Base-by-base conservation (phyloP, 2,329 filamentous ascomycete species). In the Alternaria viburni region DNA sequence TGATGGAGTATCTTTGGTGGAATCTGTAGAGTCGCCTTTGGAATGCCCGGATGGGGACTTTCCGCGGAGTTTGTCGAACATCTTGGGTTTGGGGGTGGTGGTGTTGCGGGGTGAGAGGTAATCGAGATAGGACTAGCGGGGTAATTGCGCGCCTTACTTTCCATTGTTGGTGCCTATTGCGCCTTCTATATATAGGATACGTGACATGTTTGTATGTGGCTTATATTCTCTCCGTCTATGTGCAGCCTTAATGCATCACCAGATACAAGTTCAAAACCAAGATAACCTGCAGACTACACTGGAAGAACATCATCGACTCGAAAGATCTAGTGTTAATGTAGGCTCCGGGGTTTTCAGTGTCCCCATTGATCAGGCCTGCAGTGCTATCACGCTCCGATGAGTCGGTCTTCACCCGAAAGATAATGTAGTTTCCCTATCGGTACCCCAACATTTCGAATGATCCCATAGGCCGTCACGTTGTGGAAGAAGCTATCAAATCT, bases 1-100 rank as follows among this genome's bases (percentile, higher is more conserved):
- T 13, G 21, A 25, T 11, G 55, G 23, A 21, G 26, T 55, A 52
- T 54, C 59, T 36, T 54, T 61, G 45, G 43, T 43, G 45, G 28
- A 21, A 30, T 66, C 55, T 5, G 49, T 52, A 17, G 66, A 64
- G 3, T 52, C 10, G 28, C 61, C 54, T 58, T 70, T 67, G 36
- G 67, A 66, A 44, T 64, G 65, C 1, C 56, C 19, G n/a, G 41
- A 44, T n/a, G 57, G 58, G 6, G 65, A 61, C 26, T 69, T 67
- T n/a, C 58, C 65, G 6, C 67, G 67, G 2, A 69, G 30, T 41
- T n/a, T 65, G 19, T 68, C 65, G 32, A 69, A 68, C 67, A 69
- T 69, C 2, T n/a, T 62, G 26, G 43, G 30, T 21, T 15, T n/a
- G 28, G 23, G 25, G 41, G 19, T 36, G 13, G 2, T 30, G 21